Percentiles rank a stretch among this genome's conserved stretches.
phyloP scores from a whole-genome alignment of 208 protist genomes.

The Phytomonas sp. region DNA sequence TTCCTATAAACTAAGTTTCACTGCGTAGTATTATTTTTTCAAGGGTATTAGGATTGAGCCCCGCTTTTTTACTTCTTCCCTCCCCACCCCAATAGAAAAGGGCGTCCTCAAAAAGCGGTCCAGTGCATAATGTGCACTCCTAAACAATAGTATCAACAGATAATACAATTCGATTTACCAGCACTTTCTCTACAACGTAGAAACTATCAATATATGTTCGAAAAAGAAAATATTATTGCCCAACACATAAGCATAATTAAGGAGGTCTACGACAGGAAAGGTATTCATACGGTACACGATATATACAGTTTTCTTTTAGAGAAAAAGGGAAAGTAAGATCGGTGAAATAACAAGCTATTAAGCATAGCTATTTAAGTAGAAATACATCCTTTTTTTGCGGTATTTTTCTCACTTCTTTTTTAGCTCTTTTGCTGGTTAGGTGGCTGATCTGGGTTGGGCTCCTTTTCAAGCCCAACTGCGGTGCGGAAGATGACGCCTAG shows the following conservation, averaged over 20 bases:
- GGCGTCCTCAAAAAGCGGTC: background rate
- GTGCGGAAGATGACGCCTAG: conserved; percentile 59
- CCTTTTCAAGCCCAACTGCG: conserved; percentile 40
- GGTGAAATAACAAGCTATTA: background rate
- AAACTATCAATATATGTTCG: background rate
- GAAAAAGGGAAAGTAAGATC: background rate
- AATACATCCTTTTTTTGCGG: background rate
- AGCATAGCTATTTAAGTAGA: conserved; percentile 7
- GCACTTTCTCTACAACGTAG: background rate
- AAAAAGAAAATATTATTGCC: conserved; percentile 3
- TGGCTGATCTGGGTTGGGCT: conserved; percentile 1
- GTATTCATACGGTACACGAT: background rate
- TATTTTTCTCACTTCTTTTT: conserved; percentile 8
- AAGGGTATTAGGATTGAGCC: background rate
- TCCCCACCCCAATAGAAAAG: background rate
- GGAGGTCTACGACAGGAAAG: conserved; percentile 11
- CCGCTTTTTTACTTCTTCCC: background rate
- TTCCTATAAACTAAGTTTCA: background rate
- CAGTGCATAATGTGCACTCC: background rate
- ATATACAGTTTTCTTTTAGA: background rate
- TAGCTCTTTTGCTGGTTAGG: background rate
- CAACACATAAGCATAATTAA: conserved; percentile 4
- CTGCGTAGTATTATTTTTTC: background rate
- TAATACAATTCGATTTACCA: background rate
- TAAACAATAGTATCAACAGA: background rate